Evolutionary conservation across 257 asterid species (phyloP).

Genomic region (Lavandula angustifolia): DNA sequence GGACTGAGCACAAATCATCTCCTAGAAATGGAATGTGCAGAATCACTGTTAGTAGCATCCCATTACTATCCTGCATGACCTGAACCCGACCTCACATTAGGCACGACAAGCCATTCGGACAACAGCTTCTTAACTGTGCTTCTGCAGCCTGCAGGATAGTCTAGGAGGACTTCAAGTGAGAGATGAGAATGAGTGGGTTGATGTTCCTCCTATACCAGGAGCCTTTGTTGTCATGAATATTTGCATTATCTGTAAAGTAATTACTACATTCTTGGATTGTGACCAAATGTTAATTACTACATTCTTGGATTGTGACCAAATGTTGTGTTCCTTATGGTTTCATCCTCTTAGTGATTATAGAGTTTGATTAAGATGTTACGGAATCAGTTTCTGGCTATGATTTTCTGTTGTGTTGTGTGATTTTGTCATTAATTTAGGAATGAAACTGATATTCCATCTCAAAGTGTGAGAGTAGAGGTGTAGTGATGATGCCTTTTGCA

Average conservation of each 20-base stretch:
- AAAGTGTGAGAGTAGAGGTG: slow-evolving; percentile 13
- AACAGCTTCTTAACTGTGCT: slow-evolving; percentile 43
- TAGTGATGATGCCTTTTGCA: not conserved
- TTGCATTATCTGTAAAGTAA: too few species aligned
- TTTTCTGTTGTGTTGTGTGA: too few species aligned
- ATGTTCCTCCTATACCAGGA: slow-evolving; percentile 48
- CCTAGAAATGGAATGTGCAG: slow-evolving; percentile 37
- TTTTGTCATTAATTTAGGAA: not conserved
- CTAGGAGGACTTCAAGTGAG: slow-evolving; percentile 56
- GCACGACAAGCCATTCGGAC: slow-evolving; percentile 40
- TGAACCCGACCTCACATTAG: slow-evolving; percentile 47
- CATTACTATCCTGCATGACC: slow-evolving; percentile 64
- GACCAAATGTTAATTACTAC: too few species aligned
- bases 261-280: too few species aligned
- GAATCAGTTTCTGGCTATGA: too few species aligned
- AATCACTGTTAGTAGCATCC: slow-evolving; percentile 27
- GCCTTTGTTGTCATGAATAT: slow-evolving; percentile 29
- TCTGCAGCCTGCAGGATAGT: slow-evolving; percentile 48
- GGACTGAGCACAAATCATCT: slow-evolving; percentile 35
- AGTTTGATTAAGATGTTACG: too few species aligned
- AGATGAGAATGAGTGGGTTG: slow-evolving; percentile 44
- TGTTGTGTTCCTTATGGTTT: too few species aligned
- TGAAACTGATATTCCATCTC: not conserved
- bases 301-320: too few species aligned
- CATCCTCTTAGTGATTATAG: too few species aligned